These are phyloP conservation scores for Aspergillus chevalieri DNA, from an alignment of 2,329 filamentous ascomycete species.

Conservation along the genomic window DNA sequence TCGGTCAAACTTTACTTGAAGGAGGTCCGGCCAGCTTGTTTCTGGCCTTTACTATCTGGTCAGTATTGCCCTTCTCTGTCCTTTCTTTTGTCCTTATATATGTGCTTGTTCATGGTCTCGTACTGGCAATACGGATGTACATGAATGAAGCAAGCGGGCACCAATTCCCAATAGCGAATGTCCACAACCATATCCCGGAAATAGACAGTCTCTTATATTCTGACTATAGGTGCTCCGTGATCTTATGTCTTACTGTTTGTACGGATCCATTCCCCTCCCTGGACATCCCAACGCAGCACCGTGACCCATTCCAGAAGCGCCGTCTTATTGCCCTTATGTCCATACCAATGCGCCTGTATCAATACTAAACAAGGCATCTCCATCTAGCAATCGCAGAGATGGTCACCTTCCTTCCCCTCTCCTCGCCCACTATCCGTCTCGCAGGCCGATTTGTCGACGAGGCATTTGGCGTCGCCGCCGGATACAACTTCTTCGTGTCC, in stretches of 20 bases:
- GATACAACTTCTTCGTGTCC: slow-evolving; percentile 49
- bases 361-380: not conserved
- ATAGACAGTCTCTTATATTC: slow-evolving; percentile 25
- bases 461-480: slow-evolving; percentile 42
- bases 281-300: slow-evolving; percentile 4
- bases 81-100: not conserved
- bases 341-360: not conserved
- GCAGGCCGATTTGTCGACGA: slow-evolving; percentile 45
- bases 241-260: slow-evolving; percentile 43
- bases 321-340: not conserved
- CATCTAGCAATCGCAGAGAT: slow-evolving; percentile 39
- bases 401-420: slow-evolving; percentile 45
- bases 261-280: slow-evolving; percentile 16
- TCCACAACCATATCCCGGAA: not conserved
- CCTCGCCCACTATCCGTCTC: slow-evolving; percentile 42
- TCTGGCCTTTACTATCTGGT: slow-evolving; percentile 42
- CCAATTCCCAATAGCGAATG: not conserved
- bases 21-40: slow-evolving; percentile 42
- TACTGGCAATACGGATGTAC: not conserved
- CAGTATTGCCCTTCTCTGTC: slow-evolving; percentile 16
- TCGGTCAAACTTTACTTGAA: slow-evolving; percentile 34
- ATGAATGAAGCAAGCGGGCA: not conserved
- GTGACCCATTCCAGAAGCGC: slow-evolving; percentile 7
- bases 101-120: not conserved
- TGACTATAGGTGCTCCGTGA: slow-evolving; percentile 38